Base-by-base conservation (phyloP, 768 basidiomycete genomes). In the Boletales sp. region DNA sequence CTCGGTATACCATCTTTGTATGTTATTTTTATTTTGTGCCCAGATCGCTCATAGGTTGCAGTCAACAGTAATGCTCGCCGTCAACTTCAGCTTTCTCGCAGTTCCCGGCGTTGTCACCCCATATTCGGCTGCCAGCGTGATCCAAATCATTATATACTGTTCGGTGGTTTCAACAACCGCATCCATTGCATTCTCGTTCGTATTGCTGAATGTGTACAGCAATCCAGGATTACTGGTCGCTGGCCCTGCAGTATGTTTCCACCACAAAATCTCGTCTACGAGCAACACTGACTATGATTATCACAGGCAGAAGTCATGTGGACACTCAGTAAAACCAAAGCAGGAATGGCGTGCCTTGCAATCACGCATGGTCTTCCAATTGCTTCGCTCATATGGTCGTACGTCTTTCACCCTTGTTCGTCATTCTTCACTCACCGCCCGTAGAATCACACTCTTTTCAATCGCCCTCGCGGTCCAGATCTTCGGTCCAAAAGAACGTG, bases 21-120 rank as follows among this genome's bases (percentile, higher is more conserved):
- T 19, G 57, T 41, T 18, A 8, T 4, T 2, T 11, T 25, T 7
- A 7, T 5, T 46, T 35, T 14, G 6, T 5, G 10, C 36, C 10
- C 7, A 0, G 28, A n/a, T 21, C 12, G 18, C 36, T 47, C 6
- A 57, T 8, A 17, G 21, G 0, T 44, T 2, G 11, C 19, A 57
- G 56, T 57, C 56, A 15, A 57, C 52, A 31, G 57, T 59, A 11
- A 55, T 57, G 52, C 48, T 57, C 9, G 57, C 57, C 2, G 57
- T 57, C 3, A 41, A 59, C 4, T 35, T 57, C 39, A 50, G 57
- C 17, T 52, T 58, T 28, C 58, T 58, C 2, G 34, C 57, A 13
- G 38, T 60, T 3, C 58, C 58, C 0, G 36, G 44, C 8, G 41
- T 60, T 30, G 9, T 37, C 17, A 30, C 4, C 2, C 5, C 14